Conservation (phyloP, 177 flowering plant genomes). For the Telopea speciosissima region DNA sequence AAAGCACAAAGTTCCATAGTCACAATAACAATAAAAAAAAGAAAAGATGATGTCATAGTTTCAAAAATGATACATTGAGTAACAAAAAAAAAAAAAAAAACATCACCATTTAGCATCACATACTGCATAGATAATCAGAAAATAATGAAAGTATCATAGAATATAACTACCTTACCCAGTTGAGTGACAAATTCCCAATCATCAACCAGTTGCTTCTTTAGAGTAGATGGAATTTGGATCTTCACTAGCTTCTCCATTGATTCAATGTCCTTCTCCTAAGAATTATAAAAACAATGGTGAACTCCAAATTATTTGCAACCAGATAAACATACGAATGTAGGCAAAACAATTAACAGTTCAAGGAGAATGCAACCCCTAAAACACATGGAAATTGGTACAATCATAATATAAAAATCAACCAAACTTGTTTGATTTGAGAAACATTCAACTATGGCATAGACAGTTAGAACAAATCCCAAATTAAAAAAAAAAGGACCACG, state of each 20-base stretch:
- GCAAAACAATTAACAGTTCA: too few species aligned
- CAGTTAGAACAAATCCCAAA: too few species aligned
- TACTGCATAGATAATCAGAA: too few species aligned
- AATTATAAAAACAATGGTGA: constrained; percentile 7
- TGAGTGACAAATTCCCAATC: constrained; percentile 84
- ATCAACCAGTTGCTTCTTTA: constrained; percentile 84
- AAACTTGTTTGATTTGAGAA: too few species aligned
- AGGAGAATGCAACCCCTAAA: too few species aligned
- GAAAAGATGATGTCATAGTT: not conserved
- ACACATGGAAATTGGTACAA: too few species aligned
- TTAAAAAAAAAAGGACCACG: too few species aligned
- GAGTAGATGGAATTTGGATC: constrained; percentile 71
- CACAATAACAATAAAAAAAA: not conserved
- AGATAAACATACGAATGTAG: too few species aligned
- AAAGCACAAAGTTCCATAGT: too few species aligned
- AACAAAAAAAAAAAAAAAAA: too few species aligned
- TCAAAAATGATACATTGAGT: not conserved
- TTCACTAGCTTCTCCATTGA: constrained; percentile 62
- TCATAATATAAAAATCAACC: too few species aligned
- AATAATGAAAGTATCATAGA: constrained; percentile 7
- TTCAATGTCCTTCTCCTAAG: constrained; percentile 53
- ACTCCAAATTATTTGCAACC: not conserved
- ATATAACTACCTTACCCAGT: constrained; percentile 68
- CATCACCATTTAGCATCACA: not conserved
- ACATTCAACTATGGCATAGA: too few species aligned